phyloP scores from a whole-genome alignment of 2,329 filamentous ascomycete genomes.

The Botryosphaeria dothidea region DNA sequence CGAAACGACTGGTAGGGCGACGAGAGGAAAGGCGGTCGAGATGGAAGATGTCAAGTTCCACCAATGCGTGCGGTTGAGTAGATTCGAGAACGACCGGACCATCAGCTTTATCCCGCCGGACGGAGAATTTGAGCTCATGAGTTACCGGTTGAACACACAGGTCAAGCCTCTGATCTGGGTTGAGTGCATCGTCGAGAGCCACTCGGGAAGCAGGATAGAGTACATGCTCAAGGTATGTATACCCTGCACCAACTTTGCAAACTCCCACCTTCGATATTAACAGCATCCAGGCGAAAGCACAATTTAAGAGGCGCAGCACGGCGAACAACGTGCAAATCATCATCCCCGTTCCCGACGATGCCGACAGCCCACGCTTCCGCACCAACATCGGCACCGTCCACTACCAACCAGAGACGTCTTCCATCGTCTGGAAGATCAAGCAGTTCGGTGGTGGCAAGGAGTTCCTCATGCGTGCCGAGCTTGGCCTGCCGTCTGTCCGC shows the following conservation, averaged over 20 bases:
- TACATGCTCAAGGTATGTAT: slow-evolving; percentile 87
- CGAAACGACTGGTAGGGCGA: slow-evolving; percentile 91
- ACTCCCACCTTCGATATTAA: neutral
- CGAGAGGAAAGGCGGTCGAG: slow-evolving; percentile 93
- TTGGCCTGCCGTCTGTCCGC: slow-evolving; percentile 89
- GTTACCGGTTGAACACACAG: slow-evolving; percentile 96
- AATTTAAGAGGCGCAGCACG: slow-evolving; percentile 96
- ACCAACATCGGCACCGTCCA: slow-evolving; percentile 97
- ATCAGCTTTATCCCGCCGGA: slow-evolving; percentile 99
- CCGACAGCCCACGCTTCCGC: slow-evolving; percentile 91
- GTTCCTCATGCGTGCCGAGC: slow-evolving; percentile 96
- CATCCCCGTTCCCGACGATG: slow-evolving; percentile 95
- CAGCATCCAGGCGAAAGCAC: slow-evolving; percentile 69
- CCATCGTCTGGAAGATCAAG: slow-evolving; percentile 99
- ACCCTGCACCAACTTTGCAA: neutral
- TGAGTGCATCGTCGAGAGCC: slow-evolving; percentile 93
- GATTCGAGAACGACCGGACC: slow-evolving; percentile 97
- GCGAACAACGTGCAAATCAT: slow-evolving; percentile 99
- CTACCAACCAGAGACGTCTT: slow-evolving; percentile 95
- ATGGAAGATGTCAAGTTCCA: slow-evolving; percentile 99
- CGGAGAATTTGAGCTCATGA: slow-evolving; percentile 99
- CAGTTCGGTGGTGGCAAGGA: slow-evolving; percentile 99
- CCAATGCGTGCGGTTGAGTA: slow-evolving; percentile 91
- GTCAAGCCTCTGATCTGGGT: slow-evolving; percentile 99
- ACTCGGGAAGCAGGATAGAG: slow-evolving; percentile 93